phyloP scores from a whole-genome alignment of 2,329 filamentous ascomycete genomes.

The Pseudogymnoascus sp. region DNA sequence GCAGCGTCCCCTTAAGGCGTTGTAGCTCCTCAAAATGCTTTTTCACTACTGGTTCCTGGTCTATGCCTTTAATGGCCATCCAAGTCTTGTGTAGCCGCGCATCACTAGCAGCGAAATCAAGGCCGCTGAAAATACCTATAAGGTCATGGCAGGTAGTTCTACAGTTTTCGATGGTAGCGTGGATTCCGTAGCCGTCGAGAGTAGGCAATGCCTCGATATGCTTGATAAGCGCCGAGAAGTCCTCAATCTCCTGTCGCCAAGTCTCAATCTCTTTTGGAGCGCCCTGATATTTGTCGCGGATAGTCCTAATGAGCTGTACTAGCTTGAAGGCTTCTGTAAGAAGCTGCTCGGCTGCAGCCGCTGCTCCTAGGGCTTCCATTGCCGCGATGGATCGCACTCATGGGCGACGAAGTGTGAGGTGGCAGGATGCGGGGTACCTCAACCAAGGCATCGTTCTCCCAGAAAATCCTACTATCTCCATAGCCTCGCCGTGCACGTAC shows the following conservation, averaged over 20 bases:
- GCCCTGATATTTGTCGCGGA: neutral
- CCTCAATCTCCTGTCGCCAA: neutral
- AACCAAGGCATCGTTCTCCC: neutral
- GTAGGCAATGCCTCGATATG: neutral
- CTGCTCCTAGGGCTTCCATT: neutral
- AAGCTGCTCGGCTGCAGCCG: neutral
- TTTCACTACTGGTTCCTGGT: neutral
- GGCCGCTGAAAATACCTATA: neutral
- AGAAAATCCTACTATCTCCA: neutral
- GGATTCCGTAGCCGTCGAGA: neutral
- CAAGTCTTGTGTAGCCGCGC: neutral
- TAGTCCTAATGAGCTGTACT: neutral
- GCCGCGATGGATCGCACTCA: neutral
- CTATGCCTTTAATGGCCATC: neutral
- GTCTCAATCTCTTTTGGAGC: neutral
- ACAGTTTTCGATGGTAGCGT: neutral
- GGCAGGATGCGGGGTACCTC: neutral
- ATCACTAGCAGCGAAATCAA: neutral
- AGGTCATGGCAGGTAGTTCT: neutral
- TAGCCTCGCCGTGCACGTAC: neutral
- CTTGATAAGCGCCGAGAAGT: neutral
- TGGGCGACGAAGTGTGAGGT: neutral
- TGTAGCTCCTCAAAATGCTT: neutral
- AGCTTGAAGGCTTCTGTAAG: neutral
- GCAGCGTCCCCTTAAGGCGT: neutral